Evolutionary conservation across 768 basidiomycete genomes (phyloP).

Genomic region (Phlebiopsis gigantea): DNA sequence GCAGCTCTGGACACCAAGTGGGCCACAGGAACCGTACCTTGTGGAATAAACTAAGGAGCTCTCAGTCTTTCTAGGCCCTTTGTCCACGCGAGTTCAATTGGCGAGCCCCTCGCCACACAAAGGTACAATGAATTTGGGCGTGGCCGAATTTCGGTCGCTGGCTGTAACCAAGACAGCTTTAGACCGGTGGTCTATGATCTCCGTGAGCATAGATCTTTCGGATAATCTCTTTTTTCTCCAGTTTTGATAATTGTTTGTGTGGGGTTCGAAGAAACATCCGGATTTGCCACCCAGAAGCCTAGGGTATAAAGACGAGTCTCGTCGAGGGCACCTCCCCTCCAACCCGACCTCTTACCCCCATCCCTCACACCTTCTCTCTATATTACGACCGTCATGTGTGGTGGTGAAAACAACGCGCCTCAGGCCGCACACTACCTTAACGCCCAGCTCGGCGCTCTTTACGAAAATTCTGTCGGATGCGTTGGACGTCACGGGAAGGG

Average conservation of each 20-base stretch:
- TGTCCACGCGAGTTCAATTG: neutral
- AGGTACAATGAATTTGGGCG: neutral
- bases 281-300: neutral
- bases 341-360: neutral
- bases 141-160: neutral
- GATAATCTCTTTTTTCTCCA: neutral
- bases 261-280: slow-evolving; percentile 2
- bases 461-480: slow-evolving; percentile 18
- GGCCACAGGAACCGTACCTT: neutral
- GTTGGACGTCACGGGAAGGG: slow-evolving; percentile 13
- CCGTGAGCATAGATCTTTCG: slow-evolving; percentile 1
- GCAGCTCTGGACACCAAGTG: neutral
- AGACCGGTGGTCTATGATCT: slow-evolving; percentile 3
- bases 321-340: neutral
- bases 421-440: slow-evolving; percentile 22
- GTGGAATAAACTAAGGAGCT: neutral
- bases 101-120: neutral
- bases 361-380: neutral
- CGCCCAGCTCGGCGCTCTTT: slow-evolving; percentile 20
- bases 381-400: slow-evolving; percentile 15
- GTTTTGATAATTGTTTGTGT: slow-evolving; percentile 7
- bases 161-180: neutral
- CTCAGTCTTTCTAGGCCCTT: neutral
- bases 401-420: slow-evolving; percentile 21
- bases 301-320: neutral